Evolutionary conservation across 345 rosid genomes (phyloP), one percentile per base, ranked within the genome.

Genomic region (Sonneratia alba): DNA sequence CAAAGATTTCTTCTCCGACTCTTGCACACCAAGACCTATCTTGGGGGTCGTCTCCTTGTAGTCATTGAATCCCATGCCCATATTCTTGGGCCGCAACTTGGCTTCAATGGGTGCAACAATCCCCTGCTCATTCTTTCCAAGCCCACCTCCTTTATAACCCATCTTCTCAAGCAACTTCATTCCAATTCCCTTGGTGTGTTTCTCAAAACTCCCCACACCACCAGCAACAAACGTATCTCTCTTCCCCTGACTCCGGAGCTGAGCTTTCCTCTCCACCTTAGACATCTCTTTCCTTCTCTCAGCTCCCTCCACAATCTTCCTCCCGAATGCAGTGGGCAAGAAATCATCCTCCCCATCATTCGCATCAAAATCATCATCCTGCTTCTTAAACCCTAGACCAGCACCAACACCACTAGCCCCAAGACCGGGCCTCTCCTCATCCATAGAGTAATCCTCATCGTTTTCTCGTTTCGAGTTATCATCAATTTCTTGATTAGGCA

Each of bases 41-140:
- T 82, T 87, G 34, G 84, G 82, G 3, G 84, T 43, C 0, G 78
- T 72, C 78, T 95, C 97, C 77, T 89, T 90, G 75, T 77, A 92
- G 81, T 88, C 97, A 70, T 92, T 90, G 62, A 85, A 95, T 3
- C 99, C 97, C 89, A 95, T 81, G 49, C 99, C 98, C 92, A 87
- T 89, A 77, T 86, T 88, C 85, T 89, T 95, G 0, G 98, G 99
- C 76, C 97, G 87, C 90, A 88, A 12, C 85, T 86, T 91, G 6
- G 88, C 93, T 80, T 95, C 99, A 74, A 92, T 74, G 3, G 98
- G 97, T 15, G 85, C 79, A 27, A 85, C 87, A 82, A 92, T 95
- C 61, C 97, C 99, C 82, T 95, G 98, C 78, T 79, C 78, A 68
- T 92, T 85, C 80, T 83, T 91, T 71, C 98, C 98, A 65, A 88